Conservation (phyloP, 2,329 filamentous ascomycete species). For the Ophiostoma quercus region DNA sequence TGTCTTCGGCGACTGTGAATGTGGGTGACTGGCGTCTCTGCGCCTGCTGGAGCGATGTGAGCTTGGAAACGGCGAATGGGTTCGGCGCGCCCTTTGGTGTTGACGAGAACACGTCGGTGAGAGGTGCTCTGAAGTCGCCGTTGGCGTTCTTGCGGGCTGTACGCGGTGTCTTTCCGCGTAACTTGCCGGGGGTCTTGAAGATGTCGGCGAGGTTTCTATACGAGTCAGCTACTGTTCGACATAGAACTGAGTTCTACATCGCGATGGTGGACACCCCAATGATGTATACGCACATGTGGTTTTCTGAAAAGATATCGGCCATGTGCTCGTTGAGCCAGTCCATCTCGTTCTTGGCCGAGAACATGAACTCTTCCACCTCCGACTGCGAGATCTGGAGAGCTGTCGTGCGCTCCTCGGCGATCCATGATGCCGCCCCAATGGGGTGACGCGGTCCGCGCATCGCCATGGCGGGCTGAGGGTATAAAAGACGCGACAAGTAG, state of each 20-base stretch:
- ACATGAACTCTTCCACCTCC: slow-evolving; percentile 89
- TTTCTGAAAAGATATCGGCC: slow-evolving; percentile 83
- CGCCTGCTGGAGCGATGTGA: slow-evolving; percentile 44
- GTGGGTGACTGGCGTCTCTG: slow-evolving; percentile 35
- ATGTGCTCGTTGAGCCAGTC: slow-evolving; percentile 99
- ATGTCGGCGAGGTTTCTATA: slow-evolving; percentile 81
- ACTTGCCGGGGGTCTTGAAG: slow-evolving; percentile 88
- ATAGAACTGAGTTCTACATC: not conserved
- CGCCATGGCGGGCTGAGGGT: slow-evolving; percentile 32
- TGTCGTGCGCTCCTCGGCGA: slow-evolving; percentile 75
- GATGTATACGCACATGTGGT: slow-evolving; percentile 65
- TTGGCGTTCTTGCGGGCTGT: slow-evolving; percentile 59
- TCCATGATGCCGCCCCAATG: slow-evolving; percentile 80
- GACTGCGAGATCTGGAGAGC: slow-evolving; percentile 68
- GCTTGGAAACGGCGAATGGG: slow-evolving; percentile 45
- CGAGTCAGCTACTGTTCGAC: not conserved
- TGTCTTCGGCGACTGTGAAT: slow-evolving; percentile 55
- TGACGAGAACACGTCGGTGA: slow-evolving; percentile 55
- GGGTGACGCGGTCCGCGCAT: slow-evolving; percentile 56
- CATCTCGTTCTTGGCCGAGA: slow-evolving; percentile 85
- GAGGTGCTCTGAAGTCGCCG: slow-evolving; percentile 55
- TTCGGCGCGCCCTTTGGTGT: slow-evolving; percentile 51
- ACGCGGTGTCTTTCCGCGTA: slow-evolving; percentile 74
- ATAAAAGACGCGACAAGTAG: slow-evolving; percentile 14
- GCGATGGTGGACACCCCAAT: not conserved